A percentile compares a stretch with the other conserved stretches of the same genome.
Conservation (phyloP, 106 monocot species). For the Posidonia australis region DNA sequence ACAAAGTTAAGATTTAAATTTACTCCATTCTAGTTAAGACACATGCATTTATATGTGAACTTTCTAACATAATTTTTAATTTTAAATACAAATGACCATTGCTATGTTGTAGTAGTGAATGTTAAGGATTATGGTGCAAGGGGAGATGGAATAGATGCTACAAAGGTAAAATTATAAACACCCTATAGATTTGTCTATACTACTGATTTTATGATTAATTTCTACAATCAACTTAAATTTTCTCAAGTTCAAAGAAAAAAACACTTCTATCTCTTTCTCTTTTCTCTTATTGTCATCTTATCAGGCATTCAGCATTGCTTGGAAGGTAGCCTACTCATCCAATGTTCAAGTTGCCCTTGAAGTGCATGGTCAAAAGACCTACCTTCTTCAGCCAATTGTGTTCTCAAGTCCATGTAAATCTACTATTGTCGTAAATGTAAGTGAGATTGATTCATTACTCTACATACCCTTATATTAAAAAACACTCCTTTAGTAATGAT, state of each 20-base stretch:
- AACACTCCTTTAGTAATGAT: too few relatives aligned
- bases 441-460: background rate
- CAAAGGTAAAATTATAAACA: conserved; percentile 18
- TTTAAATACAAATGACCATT: too few relatives aligned
- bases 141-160: conserved; percentile 40
- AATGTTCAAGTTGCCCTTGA: conserved; percentile 10
- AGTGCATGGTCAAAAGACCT: conserved; percentile 19
- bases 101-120: conserved; percentile 23
- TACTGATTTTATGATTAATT: background rate
- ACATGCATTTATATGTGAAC: too few relatives aligned
- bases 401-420: conserved; percentile 81
- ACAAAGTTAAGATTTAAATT: too few relatives aligned
- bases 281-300: too few relatives aligned
- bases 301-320: conserved; percentile 41
- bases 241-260: background rate
- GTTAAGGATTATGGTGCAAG: conserved; percentile 33
- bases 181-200: background rate
- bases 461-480: background rate
- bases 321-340: conserved; percentile 34
- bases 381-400: conserved; percentile 38
- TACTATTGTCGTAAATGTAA: conserved; percentile 33
- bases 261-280: background rate
- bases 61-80: too few relatives aligned
- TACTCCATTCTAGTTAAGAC: too few relatives aligned
- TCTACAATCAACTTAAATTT: background rate